Base-by-base conservation (phyloP, 2,329 filamentous ascomycete species). In the Aureobasidium melanogenum region DNA sequence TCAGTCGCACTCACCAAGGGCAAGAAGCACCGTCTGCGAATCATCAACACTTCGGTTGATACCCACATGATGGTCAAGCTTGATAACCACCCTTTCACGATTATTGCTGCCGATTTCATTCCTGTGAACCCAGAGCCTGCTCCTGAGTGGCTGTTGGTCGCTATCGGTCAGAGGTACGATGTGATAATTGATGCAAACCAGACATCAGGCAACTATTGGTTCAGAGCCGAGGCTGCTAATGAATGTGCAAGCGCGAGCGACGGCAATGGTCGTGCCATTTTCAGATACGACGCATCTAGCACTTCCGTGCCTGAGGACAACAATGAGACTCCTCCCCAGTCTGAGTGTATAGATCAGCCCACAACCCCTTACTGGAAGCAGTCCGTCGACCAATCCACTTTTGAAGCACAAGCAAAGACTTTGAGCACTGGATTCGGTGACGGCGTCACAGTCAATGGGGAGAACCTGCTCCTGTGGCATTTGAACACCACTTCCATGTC, bases 131-230 rank as follows among this genome's bases (percentile, higher is more conserved):
- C 57, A 28, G n/a, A 52, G 62, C 19, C 67, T 43, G 44, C 57
- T 60, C 50, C 60, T 46, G 48, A 68, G 32, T 74, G 70, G 63
- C 41, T 78, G 1, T 66, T 76, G 24, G 64, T 79, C 8, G 74
- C 67, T 8, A 76, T 78, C 26, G 75, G 73, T 9, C 77, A 79
- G 64, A 73, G 77, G 3, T 78, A 79, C 70, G 77, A 79, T 56
- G 76, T 79, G 5, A 68, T 79, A 59, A 73, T 79, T 67, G 72
- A 67, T n/a, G 74, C 76, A 43, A 77, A 78, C 60, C 75, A 78
- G 63, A 71, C 75, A 3, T 67, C 69, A 1, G 74, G 69, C 39
- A 76, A 70, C 63, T 79, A 78, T 66, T 79, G 77, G 77, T 75
- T 79, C 66, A 71, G 76, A 9, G 75, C 76, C 1, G 68, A 73